phyloP scores from a whole-genome alignment of 2,329 filamentous ascomycete species.

The Bipolaris sorokiniana region DNA sequence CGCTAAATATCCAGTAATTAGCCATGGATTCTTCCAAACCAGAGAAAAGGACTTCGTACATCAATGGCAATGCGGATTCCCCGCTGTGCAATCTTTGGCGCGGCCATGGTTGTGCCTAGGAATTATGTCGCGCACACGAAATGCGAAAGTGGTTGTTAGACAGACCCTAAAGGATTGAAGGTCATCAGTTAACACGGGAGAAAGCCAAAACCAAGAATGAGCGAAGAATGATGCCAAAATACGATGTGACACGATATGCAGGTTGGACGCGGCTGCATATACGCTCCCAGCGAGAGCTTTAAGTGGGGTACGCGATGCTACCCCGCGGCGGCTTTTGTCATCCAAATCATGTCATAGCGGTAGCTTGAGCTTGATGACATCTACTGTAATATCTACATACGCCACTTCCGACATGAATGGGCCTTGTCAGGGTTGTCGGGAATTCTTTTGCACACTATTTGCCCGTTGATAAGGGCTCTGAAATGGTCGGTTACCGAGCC shows the following conservation, averaged over 20 bases:
- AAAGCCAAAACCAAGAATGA: background rate
- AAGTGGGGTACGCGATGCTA: slow-evolving; percentile 15
- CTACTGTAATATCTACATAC: background rate
- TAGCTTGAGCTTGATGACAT: background rate
- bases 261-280: background rate
- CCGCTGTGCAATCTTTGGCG: slow-evolving; percentile 47
- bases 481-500: no score
- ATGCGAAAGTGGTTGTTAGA: background rate
- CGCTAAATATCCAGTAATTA: slow-evolving; percentile 56
- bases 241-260: background rate
- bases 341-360: background rate
- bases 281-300: background rate
- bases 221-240: background rate
- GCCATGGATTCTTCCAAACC: background rate
- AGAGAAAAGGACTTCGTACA: slow-evolving; percentile 25
- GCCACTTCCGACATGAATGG: background rate
- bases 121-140: background rate
- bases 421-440: slow-evolving; percentile 3
- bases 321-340: slow-evolving; percentile 20
- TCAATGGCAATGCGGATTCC: slow-evolving; percentile 77
- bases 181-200: slow-evolving; percentile 6
- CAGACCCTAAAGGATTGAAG: background rate
- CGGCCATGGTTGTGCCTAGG: slow-evolving; percentile 27
- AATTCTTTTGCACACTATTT: background rate
- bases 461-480: no score